phyloP scores from a whole-genome alignment of 1,284 basidiomycete genomes.

The Waitea zeae region DNA sequence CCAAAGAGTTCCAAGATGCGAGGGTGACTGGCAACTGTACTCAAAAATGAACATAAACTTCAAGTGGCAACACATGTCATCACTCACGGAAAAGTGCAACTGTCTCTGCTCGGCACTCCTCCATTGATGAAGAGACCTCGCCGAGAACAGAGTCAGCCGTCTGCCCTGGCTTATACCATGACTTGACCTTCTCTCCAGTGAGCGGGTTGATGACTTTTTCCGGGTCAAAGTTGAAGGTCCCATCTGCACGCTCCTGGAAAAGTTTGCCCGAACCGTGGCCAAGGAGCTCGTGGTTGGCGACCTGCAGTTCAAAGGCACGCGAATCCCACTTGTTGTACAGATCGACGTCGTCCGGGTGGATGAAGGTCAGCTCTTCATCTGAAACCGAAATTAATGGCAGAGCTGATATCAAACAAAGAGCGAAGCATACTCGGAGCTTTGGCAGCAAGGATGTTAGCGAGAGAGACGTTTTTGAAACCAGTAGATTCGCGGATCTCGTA shows the following conservation, averaged over 20 bases:
- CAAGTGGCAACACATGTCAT: slow-evolving; percentile 16
- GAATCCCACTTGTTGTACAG: slow-evolving; percentile 65
- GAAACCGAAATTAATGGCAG: slow-evolving; percentile 3
- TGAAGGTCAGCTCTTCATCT: slow-evolving; percentile 68
- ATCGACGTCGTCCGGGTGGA: slow-evolving; percentile 52
- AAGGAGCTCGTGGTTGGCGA: slow-evolving; percentile 72
- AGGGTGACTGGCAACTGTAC: slow-evolving; percentile 40
- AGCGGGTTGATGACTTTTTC: slow-evolving; percentile 64
- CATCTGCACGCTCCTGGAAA: slow-evolving; percentile 58
- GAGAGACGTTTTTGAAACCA: slow-evolving; percentile 74
- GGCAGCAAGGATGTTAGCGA: slow-evolving; percentile 67
- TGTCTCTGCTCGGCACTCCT: slow-evolving; percentile 76
- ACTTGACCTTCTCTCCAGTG: slow-evolving; percentile 60
- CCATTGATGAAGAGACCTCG: slow-evolving; percentile 73
- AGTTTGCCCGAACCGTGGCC: slow-evolving; percentile 71
- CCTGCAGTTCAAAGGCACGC: slow-evolving; percentile 67
- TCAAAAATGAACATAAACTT: slow-evolving; percentile 1
- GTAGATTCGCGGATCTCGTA: slow-evolving; percentile 64
- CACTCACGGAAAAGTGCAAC: slow-evolving; percentile 67
- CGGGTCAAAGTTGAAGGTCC: slow-evolving; percentile 64
- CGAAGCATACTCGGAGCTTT: slow-evolving; percentile 44
- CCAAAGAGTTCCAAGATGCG: slow-evolving; percentile 65
- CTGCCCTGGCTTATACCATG: slow-evolving; percentile 77
- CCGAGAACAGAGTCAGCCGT: slow-evolving; percentile 66
- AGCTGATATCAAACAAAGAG: neutral